Evolutionary conservation across 2,329 filamentous ascomycete species (phyloP).

Genomic region (Stachybotrys chlorohalonatus): DNA sequence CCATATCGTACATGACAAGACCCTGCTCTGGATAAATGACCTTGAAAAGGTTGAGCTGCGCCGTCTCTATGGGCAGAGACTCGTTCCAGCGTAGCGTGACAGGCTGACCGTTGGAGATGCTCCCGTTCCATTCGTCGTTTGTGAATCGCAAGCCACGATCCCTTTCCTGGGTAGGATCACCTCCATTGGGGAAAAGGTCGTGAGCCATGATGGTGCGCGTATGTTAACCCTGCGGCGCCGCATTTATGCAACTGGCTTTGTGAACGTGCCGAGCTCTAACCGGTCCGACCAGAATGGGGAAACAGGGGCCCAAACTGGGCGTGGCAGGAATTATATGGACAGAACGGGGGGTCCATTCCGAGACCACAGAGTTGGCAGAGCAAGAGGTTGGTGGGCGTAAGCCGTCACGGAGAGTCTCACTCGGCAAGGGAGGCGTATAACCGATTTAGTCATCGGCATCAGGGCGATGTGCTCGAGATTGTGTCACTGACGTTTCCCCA

Average conservation of each 20-base stretch:
- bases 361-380: background rate
- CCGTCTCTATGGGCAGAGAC: conserved; percentile 9
- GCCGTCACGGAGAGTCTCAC: conserved; percentile 12
- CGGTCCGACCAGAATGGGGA: background rate
- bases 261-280: background rate
- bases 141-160: conserved; percentile 19
- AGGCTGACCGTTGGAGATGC: conserved; percentile 18
- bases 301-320: background rate
- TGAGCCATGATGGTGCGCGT: background rate
- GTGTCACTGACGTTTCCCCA: background rate
- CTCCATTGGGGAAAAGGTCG: background rate
- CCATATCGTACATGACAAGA: conserved; percentile 16
- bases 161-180: conserved; percentile 4
- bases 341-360: background rate
- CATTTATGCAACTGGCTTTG: background rate
- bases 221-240: too few relatives aligned
- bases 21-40: conserved; percentile 20
- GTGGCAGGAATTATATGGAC: background rate
- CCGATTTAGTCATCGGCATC: conserved; percentile 9
- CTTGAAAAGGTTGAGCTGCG: conserved; percentile 18
- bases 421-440: conserved; percentile 13
- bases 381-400: background rate
- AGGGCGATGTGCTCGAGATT: background rate
- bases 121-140: conserved; percentile 24
- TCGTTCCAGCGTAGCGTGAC: conserved; percentile 21